These are phyloP conservation scores for Diaporthe vexans DNA, from an alignment of 2,329 filamentous ascomycete species.

Conservation along the genomic window DNA sequence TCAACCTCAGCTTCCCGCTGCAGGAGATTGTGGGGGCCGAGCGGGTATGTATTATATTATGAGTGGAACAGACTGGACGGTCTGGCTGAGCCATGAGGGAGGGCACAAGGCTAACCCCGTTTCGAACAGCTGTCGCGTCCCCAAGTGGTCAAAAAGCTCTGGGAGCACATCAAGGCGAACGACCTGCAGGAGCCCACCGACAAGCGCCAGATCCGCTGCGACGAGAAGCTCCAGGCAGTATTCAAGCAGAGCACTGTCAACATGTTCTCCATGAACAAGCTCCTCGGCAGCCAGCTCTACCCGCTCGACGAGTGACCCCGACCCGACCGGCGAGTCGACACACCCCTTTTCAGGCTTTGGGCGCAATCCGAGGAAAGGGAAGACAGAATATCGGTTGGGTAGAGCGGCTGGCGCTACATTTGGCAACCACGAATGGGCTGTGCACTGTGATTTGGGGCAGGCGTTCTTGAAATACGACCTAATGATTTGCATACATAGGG, in stretches of 20 bases:
- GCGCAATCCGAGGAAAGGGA: slow-evolving; percentile 7
- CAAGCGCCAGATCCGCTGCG: slow-evolving; percentile 93
- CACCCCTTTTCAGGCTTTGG: background rate
- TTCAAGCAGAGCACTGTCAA: slow-evolving; percentile 93
- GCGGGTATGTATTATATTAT: slow-evolving; percentile 63
- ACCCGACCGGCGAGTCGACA: background rate
- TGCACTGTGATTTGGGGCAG: slow-evolving; percentile 31
- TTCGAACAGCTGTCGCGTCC: slow-evolving; percentile 83
- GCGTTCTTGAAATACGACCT: slow-evolving; percentile 37
- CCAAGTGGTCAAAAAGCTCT: slow-evolving; percentile 95
- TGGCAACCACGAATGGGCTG: slow-evolving; percentile 19
- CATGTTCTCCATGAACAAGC: slow-evolving; percentile 99
- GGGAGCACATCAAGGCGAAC: slow-evolving; percentile 92
- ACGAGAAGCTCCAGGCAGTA: slow-evolving; percentile 90
- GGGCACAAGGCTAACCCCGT: slow-evolving; percentile 44
- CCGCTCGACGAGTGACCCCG: slow-evolving; percentile 75
- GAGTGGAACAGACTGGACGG: background rate
- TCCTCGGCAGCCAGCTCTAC: slow-evolving; percentile 90
- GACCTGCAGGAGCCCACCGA: slow-evolving; percentile 92
- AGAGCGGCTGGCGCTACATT: slow-evolving; percentile 8
- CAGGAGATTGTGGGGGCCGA: slow-evolving; percentile 78
- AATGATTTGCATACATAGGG: slow-evolving; percentile 37
- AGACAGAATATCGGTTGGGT: background rate
- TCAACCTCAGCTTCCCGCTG: slow-evolving; percentile 79
- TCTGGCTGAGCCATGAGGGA: background rate